Evolutionary conservation across 345 rosid species (phyloP).

Genomic region (Salix exigua): DNA sequence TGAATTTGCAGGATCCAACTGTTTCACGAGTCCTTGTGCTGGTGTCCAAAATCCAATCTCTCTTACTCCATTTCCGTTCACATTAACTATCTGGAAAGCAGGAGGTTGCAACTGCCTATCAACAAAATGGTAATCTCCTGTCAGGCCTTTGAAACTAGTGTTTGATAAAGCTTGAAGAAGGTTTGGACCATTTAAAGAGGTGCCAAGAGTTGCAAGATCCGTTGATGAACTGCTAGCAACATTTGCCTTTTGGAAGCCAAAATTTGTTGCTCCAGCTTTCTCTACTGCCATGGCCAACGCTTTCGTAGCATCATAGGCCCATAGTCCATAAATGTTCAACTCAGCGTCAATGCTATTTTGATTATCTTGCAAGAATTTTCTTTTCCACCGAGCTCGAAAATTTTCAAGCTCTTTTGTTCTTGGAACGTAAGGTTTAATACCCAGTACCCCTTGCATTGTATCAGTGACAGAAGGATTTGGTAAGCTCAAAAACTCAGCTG

Average conservation of each 20-base stretch:
- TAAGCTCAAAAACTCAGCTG: slow-evolving; percentile 40
- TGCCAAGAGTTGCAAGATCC: slow-evolving; percentile 17
- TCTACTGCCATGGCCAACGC: slow-evolving; percentile 44
- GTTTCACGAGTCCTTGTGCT: slow-evolving; percentile 1
- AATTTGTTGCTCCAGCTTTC: slow-evolving; percentile 2
- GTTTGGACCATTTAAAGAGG: slow-evolving; percentile 23
- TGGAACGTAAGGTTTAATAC: slow-evolving; percentile 30
- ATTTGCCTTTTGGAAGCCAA: slow-evolving; percentile 7
- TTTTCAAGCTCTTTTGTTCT: slow-evolving; percentile 9
- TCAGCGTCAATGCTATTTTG: slow-evolving; percentile 2
- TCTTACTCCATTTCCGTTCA: slow-evolving; percentile 19
- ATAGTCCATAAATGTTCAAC: slow-evolving; percentile 17
- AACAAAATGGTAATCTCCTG: slow-evolving; percentile 31
- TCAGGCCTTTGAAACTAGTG: slow-evolving; percentile 28
- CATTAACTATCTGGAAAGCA: slow-evolving; percentile 36
- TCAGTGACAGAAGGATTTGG: slow-evolving; percentile 12
- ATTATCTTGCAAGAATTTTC: slow-evolving; percentile 15
- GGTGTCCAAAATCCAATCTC: slow-evolving; percentile 39
- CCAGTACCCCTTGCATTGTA: slow-evolving; percentile 47
- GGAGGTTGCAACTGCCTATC: slow-evolving; percentile 31
- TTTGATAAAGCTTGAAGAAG: slow-evolving; percentile 15
- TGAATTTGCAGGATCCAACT: not conserved
- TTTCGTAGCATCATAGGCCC: slow-evolving; percentile 38
- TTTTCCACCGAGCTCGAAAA: slow-evolving; percentile 26
- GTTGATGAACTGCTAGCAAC: not conserved